phyloP scores from a whole-genome alignment of 1,284 basidiomycete genomes.

The Microbotryomycetes sp. region DNA sequence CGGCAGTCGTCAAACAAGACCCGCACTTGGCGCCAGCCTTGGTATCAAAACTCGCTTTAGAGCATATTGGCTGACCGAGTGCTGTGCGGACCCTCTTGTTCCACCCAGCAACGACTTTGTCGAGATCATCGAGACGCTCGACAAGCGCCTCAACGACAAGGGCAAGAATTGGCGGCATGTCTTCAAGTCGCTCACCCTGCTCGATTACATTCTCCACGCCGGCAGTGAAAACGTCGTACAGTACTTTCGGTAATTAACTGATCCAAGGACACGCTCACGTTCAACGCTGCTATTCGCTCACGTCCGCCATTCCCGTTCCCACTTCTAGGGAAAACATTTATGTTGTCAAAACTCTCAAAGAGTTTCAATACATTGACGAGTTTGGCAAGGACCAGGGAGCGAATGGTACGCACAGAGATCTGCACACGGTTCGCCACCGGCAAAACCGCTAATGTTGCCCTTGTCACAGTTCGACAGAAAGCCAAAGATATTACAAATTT shows the following conservation, averaged over 20 bases:
- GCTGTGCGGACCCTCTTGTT: too few species aligned
- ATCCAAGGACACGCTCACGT: too few species aligned
- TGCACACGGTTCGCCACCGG: too few species aligned
- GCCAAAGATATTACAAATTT: slow-evolving; percentile 98
- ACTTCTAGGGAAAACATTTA: slow-evolving; percentile 73
- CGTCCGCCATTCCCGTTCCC: background rate
- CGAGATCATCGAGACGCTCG: slow-evolving; percentile 99
- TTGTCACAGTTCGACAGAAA: slow-evolving; percentile 68
- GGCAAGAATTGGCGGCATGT: slow-evolving; percentile 99
- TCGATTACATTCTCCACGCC: slow-evolving; percentile 94
- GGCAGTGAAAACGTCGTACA: slow-evolving; percentile 98
- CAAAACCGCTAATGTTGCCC: too few species aligned
- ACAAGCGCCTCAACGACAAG: slow-evolving; percentile 98
- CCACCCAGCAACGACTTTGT: slow-evolving; percentile 90
- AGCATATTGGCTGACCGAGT: too few species aligned
- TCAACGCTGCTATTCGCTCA: too few species aligned
- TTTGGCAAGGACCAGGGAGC: slow-evolving; percentile 94
- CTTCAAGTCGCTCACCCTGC: slow-evolving; percentile 95
- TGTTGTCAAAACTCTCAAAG: slow-evolving; percentile 97
- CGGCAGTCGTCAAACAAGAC: too few species aligned
- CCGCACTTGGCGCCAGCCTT: too few species aligned
- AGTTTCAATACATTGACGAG: slow-evolving; percentile 97
- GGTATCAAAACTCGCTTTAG: too few species aligned
- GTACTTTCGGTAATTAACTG: slow-evolving; percentile 65
- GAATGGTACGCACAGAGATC: slow-evolving; percentile 52